phyloP scores from a whole-genome alignment of 495 filamentous ascomycete genomes.

The Darksidea phi region DNA sequence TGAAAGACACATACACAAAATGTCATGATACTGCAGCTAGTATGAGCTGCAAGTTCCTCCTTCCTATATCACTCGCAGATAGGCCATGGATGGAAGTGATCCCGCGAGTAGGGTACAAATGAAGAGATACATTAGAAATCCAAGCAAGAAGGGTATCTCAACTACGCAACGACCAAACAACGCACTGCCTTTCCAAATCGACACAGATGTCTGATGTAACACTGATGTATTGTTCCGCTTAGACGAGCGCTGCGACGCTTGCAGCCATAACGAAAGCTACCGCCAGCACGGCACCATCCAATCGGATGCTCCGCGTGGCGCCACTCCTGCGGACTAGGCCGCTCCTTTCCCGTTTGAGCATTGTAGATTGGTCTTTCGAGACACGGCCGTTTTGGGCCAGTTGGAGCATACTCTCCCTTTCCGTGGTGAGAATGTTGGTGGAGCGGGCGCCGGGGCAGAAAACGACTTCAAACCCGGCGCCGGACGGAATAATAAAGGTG shows the following conservation, averaged over 20 bases:
- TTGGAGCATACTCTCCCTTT: conserved; percentile 29
- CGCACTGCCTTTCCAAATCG: neutral
- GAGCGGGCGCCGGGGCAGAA: conserved; percentile 72
- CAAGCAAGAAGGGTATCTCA: conserved; percentile 14
- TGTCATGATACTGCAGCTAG: no score
- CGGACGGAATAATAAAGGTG: conserved; percentile 72
- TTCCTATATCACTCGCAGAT: neutral
- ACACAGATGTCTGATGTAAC: neutral
- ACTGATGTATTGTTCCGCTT: neutral
- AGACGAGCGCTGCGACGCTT: conserved; percentile 9
- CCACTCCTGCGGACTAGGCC: conserved; percentile 17
- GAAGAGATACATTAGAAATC: neutral
- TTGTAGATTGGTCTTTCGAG: conserved; percentile 11
- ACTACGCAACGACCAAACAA: neutral
- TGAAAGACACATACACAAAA: no score
- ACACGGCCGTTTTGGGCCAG: conserved; percentile 30
- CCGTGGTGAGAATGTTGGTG: conserved; percentile 61
- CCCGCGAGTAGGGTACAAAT: neutral
- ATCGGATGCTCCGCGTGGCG: conserved; percentile 25
- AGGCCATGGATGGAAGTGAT: neutral
- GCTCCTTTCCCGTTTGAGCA: conserved; percentile 9
- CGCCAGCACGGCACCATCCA: conserved; percentile 20
- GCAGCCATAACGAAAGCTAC: conserved; percentile 9
- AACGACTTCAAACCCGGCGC: conserved; percentile 70
- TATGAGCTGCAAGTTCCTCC: no score